These are phyloP conservation scores for Alternaria sp. DNA, from an alignment of 2,329 filamentous ascomycete genomes.

Conservation along the genomic window DNA sequence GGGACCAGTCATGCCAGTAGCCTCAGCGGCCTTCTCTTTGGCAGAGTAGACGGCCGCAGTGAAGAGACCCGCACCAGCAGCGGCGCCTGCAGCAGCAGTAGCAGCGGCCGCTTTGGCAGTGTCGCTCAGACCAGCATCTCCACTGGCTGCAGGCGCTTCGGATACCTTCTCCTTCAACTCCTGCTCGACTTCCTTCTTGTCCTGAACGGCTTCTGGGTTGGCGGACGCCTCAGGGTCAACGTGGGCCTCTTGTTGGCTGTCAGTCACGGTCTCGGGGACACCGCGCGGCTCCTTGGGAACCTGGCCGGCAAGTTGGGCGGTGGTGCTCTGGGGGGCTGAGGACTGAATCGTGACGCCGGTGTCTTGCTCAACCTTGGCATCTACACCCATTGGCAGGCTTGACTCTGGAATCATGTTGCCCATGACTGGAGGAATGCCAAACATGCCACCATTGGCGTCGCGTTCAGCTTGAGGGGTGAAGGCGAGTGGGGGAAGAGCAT, in stretches of 20 bases:
- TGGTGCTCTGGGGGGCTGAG: slow-evolving; percentile 56
- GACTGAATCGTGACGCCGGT: slow-evolving; percentile 55
- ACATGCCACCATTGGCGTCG: slow-evolving; percentile 56
- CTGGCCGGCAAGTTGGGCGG: slow-evolving; percentile 56
- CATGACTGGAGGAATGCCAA: slow-evolving; percentile 59
- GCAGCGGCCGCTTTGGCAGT: slow-evolving; percentile 28
- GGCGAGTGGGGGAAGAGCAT: slow-evolving; percentile 62
- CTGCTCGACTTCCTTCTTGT: slow-evolving; percentile 75
- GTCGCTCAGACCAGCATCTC: slow-evolving; percentile 34
- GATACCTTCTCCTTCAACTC: slow-evolving; percentile 75
- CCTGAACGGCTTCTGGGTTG: slow-evolving; percentile 70
- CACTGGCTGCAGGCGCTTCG: slow-evolving; percentile 49
- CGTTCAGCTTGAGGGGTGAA: slow-evolving; percentile 54
- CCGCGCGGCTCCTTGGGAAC: slow-evolving; percentile 56
- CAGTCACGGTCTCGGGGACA: slow-evolving; percentile 70
- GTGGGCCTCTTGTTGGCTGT: slow-evolving; percentile 74
- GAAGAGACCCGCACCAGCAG: slow-evolving; percentile 54
- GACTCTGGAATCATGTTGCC: slow-evolving; percentile 82
- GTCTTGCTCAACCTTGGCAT: slow-evolving; percentile 51
- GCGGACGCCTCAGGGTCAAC: slow-evolving; percentile 74
- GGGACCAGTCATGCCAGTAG: slow-evolving; percentile 51
- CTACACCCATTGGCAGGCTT: slow-evolving; percentile 73
- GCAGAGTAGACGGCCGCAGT: slow-evolving; percentile 42
- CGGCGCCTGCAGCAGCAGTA: slow-evolving; percentile 48
- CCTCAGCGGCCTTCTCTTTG: slow-evolving; percentile 48